Percentiles rank a stretch among this genome's conserved stretches.
Evolutionary conservation across 768 basidiomycete species (phyloP).

Genomic region (Auriscalpium vulgare): DNA sequence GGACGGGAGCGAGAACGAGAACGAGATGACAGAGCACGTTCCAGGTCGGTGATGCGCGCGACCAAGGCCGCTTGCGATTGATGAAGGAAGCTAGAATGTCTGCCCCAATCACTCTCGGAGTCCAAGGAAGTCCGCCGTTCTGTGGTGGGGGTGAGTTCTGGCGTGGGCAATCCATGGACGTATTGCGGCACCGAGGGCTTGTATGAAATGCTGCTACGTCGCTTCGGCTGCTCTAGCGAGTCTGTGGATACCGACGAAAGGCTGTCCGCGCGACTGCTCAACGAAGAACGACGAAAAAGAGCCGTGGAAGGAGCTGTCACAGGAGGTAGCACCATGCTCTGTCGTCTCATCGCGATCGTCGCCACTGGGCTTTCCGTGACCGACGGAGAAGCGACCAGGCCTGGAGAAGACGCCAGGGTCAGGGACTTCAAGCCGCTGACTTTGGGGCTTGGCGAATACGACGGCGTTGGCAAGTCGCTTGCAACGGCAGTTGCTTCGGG

Average conservation of each 20-base stretch:
- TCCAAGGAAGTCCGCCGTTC: slow-evolving; percentile 35
- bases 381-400: slow-evolving; percentile 8
- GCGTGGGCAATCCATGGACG: slow-evolving; percentile 53
- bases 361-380: background rate
- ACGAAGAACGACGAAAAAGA: slow-evolving; percentile 27
- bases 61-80: slow-evolving; percentile 79
- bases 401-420: slow-evolving; percentile 31
- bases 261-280: slow-evolving; percentile 17
- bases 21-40: slow-evolving; percentile 52
- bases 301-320: slow-evolving; percentile 22
- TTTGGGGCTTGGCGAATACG: slow-evolving; percentile 47
- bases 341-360: slow-evolving; percentile 20
- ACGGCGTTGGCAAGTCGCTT: slow-evolving; percentile 25
- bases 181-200: slow-evolving; percentile 40
- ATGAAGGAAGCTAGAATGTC: slow-evolving; percentile 59
- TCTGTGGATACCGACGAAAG: slow-evolving; percentile 23
- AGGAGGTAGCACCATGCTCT: slow-evolving; percentile 27
- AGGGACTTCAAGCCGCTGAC: slow-evolving; percentile 45
- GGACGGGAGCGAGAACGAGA: slow-evolving; percentile 29
- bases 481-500: slow-evolving; percentile 30
- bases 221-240: slow-evolving; percentile 26
- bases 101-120: slow-evolving; percentile 22
- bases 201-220: slow-evolving; percentile 73
- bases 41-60: slow-evolving; percentile 74
- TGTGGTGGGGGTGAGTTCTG: slow-evolving; percentile 64